A percentile compares a stretch with the other conserved stretches of the same genome.
These are phyloP conservation scores for Zygosaccharomyces pseudobailii DNA, from an alignment of 1,139 yeast genomes.

Conservation along the genomic window DNA sequence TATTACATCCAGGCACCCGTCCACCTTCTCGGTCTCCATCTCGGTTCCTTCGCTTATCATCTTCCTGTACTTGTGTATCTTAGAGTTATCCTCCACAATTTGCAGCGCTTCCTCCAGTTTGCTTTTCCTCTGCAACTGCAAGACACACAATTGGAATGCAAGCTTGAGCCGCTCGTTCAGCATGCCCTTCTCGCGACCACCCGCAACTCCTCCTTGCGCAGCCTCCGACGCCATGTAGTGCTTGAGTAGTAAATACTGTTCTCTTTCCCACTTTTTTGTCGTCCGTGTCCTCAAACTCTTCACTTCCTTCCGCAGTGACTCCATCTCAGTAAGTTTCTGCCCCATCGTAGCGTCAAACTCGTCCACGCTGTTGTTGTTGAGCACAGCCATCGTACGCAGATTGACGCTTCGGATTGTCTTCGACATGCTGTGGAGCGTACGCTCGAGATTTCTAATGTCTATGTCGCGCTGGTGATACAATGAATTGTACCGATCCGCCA, in stretches of 20 bases:
- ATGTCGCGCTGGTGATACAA: slow-evolving; percentile 22
- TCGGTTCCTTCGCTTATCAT: slow-evolving; percentile 83
- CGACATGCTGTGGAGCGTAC: slow-evolving; percentile 21
- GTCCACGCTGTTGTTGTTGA: slow-evolving; percentile 45
- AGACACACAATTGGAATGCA: slow-evolving; percentile 39
- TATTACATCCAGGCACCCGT: slow-evolving; percentile 32
- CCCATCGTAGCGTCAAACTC: slow-evolving; percentile 42
- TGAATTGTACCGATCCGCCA: slow-evolving; percentile 47
- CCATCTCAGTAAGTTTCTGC: slow-evolving; percentile 40
- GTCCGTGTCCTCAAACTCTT: slow-evolving; percentile 32
- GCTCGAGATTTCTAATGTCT: slow-evolving; percentile 19
- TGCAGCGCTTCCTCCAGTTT: slow-evolving; percentile 43
- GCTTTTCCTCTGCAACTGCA: slow-evolving; percentile 46
- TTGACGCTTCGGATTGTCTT: slow-evolving; percentile 22
- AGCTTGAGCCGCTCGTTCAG: slow-evolving; percentile 30
- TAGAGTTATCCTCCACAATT: slow-evolving; percentile 43
- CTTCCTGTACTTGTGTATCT: slow-evolving; percentile 76
- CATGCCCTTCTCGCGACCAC: slow-evolving; percentile 11
- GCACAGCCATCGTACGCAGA: slow-evolving; percentile 20
- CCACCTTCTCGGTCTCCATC: slow-evolving; percentile 61
- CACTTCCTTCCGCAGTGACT: slow-evolving; percentile 30
- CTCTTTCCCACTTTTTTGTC: slow-evolving; percentile 45
- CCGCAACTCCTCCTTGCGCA: slow-evolving; percentile 10
- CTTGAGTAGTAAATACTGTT: slow-evolving; percentile 53
- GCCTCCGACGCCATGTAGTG: slow-evolving; percentile 38